phyloP scores from a whole-genome alignment of 2,329 filamentous ascomycete genomes.

The Phyllosticta ampelicida region DNA sequence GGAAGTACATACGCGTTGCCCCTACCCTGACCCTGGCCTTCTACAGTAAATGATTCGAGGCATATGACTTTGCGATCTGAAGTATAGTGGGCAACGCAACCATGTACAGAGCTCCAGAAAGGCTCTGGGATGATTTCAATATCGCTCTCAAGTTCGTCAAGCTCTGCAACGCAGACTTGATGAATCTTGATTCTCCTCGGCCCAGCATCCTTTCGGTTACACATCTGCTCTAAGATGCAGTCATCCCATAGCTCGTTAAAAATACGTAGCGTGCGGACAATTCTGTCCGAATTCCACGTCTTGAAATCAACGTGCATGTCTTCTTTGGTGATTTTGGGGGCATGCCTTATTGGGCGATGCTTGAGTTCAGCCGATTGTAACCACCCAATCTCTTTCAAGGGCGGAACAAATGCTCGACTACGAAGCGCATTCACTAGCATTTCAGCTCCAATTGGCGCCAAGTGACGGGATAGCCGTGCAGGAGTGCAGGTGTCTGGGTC shows the following conservation, averaged over 20 bases:
- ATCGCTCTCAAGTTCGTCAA: neutral
- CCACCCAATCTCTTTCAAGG: conserved; percentile 33
- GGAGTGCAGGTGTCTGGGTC: conserved; percentile 39
- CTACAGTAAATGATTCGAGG: conserved; percentile 4
- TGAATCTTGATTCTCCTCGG: neutral
- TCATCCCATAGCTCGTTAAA: conserved; percentile 56
- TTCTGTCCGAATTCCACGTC: conserved; percentile 39
- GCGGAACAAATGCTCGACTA: conserved; percentile 53
- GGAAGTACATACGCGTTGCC: neutral
- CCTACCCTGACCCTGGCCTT: conserved; percentile 1
- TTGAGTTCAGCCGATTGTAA: conserved; percentile 12
- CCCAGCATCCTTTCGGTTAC: neutral
- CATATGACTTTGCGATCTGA: conserved; percentile 2
- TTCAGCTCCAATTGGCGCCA: conserved; percentile 55
- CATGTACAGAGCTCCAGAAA: neutral
- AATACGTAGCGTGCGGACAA: conserved; percentile 47
- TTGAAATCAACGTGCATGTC: conserved; percentile 54
- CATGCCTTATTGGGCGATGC: conserved; percentile 35
- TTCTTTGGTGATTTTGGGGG: conserved; percentile 60
- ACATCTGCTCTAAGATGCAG: conserved; percentile 11
- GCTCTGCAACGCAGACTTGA: neutral
- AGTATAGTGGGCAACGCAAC: neutral
- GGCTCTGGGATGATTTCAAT: neutral
- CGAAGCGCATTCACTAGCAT: conserved; percentile 60
- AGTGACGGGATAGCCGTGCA: conserved; percentile 39